Evolutionary conservation across 768 basidiomycete genomes (phyloP).

Genomic region (Leccinellum rugosiceps): DNA sequence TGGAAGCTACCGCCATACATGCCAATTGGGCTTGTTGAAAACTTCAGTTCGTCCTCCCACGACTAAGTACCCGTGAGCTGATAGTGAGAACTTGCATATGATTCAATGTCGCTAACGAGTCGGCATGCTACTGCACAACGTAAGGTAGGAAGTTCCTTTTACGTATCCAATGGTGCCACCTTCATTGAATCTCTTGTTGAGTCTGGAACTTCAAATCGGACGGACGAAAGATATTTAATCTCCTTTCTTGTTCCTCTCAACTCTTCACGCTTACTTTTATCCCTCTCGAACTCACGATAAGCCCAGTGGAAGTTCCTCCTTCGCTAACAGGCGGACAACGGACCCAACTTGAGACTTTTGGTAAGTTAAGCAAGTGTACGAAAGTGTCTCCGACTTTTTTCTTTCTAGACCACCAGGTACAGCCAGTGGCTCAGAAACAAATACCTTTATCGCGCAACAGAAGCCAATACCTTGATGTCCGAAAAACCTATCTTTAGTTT

Average conservation of each 20-base stretch:
- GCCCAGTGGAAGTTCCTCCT: background rate
- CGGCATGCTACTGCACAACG: background rate
- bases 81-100: background rate
- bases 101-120: background rate
- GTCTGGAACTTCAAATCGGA: background rate
- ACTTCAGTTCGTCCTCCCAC: background rate
- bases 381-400: background rate
- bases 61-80: background rate
- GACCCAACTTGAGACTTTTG: background rate
- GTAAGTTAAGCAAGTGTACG: background rate
- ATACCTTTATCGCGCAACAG: background rate
- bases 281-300: background rate
- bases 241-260: too few species aligned
- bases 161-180: background rate
- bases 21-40: background rate
- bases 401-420: background rate
- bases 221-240: too few species aligned
- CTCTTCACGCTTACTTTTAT: background rate
- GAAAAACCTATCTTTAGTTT: background rate
- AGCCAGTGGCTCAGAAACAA: background rate
- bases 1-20: too few species aligned
- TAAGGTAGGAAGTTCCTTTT: background rate
- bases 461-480: background rate
- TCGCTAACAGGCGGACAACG: background rate
- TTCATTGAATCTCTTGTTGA: background rate